Evolutionary conservation across 139 green algal species (phyloP).

Genomic region (Chlorella sp.): DNA sequence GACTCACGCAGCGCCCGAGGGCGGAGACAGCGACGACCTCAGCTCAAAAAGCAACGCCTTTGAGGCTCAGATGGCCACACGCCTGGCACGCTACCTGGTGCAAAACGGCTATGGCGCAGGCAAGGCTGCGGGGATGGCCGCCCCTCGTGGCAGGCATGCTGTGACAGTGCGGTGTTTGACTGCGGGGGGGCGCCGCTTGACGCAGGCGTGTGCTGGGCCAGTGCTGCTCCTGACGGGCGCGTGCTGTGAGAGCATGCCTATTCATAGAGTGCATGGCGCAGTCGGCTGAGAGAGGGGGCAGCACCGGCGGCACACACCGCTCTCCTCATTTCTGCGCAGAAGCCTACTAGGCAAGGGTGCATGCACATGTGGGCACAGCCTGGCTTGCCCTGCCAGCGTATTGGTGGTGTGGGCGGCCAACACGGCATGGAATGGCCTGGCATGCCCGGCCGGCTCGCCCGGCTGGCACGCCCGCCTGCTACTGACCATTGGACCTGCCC

Average conservation of each 20-base stretch:
- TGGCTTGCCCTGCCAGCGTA: too few species aligned
- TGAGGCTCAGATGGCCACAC: constrained; percentile 87
- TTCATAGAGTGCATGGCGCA: too few species aligned
- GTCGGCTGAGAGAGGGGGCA: too few species aligned
- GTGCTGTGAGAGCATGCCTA: background rate
- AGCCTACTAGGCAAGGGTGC: too few species aligned
- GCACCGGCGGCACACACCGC: too few species aligned
- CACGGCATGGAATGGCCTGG: too few species aligned
- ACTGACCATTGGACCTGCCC: background rate
- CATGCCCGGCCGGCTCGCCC: too few species aligned
- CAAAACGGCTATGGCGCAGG: constrained; percentile 87
- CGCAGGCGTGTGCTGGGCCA: background rate
- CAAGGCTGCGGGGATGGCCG: constrained; percentile 34
- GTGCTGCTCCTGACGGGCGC: too few species aligned
- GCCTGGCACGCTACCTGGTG: constrained; percentile 87
- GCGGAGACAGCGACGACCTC: constrained; percentile 77
- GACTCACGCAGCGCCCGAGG: constrained; percentile 71
- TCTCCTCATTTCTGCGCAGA: too few species aligned
- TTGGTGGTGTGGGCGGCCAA: background rate
- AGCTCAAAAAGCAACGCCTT: constrained; percentile 94
- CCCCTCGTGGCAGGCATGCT: background rate
- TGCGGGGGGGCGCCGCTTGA: too few species aligned
- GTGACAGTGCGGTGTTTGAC: background rate
- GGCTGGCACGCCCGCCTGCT: too few species aligned
- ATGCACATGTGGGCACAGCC: too few species aligned